Evolutionary conservation across 495 filamentous ascomycete genomes (phyloP).

Genomic region (Zalerion maritima): DNA sequence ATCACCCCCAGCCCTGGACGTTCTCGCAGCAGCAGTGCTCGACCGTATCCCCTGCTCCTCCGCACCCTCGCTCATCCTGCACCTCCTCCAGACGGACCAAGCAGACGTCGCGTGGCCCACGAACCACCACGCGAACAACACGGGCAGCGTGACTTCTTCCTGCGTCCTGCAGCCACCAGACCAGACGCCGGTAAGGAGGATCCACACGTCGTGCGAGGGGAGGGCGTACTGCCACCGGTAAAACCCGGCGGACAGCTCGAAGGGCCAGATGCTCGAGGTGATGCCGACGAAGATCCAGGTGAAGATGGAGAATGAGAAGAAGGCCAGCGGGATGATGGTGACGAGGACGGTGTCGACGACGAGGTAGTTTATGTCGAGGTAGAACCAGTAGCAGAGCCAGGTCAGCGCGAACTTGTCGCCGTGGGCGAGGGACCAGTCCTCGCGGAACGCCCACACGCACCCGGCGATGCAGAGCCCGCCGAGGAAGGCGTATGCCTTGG

Average conservation of each 20-base stretch:
- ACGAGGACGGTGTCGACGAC: slow-evolving; percentile 33
- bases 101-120: too few relatives aligned
- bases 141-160: slow-evolving; percentile 25
- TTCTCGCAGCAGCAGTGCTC: too few relatives aligned
- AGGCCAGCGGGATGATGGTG: slow-evolving; percentile 25
- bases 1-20: too few relatives aligned
- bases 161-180: slow-evolving; percentile 31
- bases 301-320: slow-evolving; percentile 32
- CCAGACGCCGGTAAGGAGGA: slow-evolving; percentile 33
- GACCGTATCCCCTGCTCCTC: too few relatives aligned
- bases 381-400: slow-evolving; percentile 38
- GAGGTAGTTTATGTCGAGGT: slow-evolving; percentile 35
- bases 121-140: slow-evolving; percentile 29
- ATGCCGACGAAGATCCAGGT: slow-evolving; percentile 35
- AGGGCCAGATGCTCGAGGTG: slow-evolving; percentile 30
- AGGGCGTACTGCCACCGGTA: slow-evolving; percentile 32
- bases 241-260: slow-evolving; percentile 30
- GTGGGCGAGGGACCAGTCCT: slow-evolving; percentile 31
- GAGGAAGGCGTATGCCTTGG: slow-evolving; percentile 31
- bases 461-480: slow-evolving; percentile 31
- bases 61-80: too few relatives aligned
- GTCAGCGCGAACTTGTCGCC: slow-evolving; percentile 30
- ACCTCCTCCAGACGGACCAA: too few relatives aligned
- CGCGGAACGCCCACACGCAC: slow-evolving; percentile 36
- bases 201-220: slow-evolving; percentile 31